A percentile compares a stretch with the other conserved stretches of the same genome.
phyloP scores from a whole-genome alignment of 2,329 filamentous ascomycete genomes.

The Aureobasidium leucospermi region DNA sequence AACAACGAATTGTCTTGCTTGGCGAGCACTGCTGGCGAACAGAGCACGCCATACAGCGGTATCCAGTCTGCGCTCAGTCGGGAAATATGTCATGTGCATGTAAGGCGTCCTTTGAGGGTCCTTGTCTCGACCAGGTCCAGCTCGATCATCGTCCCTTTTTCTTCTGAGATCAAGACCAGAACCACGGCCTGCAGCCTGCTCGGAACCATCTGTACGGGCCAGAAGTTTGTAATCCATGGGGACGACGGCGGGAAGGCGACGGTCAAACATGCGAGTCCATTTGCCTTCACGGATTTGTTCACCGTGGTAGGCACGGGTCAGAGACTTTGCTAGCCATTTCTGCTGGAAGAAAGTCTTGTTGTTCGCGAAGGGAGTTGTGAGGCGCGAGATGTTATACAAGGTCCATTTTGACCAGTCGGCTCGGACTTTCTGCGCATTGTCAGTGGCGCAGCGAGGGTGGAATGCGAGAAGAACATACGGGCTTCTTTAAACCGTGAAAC shows the following conservation, averaged over 20 bases:
- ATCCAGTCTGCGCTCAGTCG: conserved; percentile 82
- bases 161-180: conserved; percentile 52
- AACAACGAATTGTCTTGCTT: conserved; percentile 88
- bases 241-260: conserved; percentile 72
- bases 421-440: conserved; percentile 65
- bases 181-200: conserved; percentile 75
- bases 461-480: not conserved
- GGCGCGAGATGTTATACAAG: conserved; percentile 73
- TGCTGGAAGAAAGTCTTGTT: conserved; percentile 85
- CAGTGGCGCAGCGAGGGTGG: not conserved
- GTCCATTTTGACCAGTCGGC: conserved; percentile 98
- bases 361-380: conserved; percentile 38
- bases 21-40: conserved; percentile 87
- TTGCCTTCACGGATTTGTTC: conserved; percentile 88
- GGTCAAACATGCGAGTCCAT: conserved; percentile 89
- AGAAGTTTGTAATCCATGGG: conserved; percentile 78
- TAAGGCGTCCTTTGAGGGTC: conserved; percentile 62
- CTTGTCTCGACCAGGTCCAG: conserved; percentile 9
- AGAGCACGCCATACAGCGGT: conserved; percentile 89
- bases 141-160: conserved; percentile 15
- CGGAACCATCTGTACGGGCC: conserved; percentile 71
- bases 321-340: conserved; percentile 88
- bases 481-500: conserved; percentile 16
- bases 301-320: conserved; percentile 82
- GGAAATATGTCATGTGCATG: conserved; percentile 93